A percentile compares a stretch with the other conserved stretches of the same genome.
These are phyloP conservation scores for Uronychia binucleata DNA, from an alignment of 73 alveolate species.

Conservation along the genomic window DNA sequence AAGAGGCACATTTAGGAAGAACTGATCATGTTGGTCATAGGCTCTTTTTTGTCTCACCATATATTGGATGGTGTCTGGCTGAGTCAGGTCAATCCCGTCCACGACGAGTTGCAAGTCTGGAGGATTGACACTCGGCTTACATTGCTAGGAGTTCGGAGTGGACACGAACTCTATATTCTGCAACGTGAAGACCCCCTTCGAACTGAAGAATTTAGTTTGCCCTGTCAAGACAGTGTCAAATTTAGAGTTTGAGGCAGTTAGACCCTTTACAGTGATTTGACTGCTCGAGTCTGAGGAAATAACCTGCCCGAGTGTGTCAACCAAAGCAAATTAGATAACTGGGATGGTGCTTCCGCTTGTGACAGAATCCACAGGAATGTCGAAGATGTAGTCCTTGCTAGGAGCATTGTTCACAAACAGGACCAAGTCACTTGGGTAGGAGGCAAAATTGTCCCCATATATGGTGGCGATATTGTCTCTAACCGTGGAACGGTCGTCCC, in stretches of 20 bases:
- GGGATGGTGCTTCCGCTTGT: constrained; percentile 16
- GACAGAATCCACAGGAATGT: neutral
- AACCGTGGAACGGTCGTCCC: neutral
- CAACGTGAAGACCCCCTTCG: neutral
- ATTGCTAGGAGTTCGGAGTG: neutral
- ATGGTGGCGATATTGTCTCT: neutral
- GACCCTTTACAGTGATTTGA: neutral
- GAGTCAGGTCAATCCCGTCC: neutral
- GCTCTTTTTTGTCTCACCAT: neutral
- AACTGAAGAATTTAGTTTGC: neutral
- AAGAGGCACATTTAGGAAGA: neutral
- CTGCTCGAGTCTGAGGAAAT: neutral
- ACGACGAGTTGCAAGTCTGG: neutral
- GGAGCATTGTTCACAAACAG: neutral
- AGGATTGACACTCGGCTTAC: neutral
- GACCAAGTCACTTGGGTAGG: neutral
- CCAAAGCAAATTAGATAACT: neutral
- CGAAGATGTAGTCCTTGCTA: neutral
- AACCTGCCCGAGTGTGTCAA: neutral
- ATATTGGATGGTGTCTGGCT: neutral
- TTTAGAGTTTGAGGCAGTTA: neutral
- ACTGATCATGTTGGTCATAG: neutral
- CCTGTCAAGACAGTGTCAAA: constrained; percentile 1
- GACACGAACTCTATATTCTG: neutral
- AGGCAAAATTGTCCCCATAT: neutral